These are phyloP conservation scores for Aspergillus novofumigatus DNA, from an alignment of 2,329 filamentous ascomycete genomes.

Conservation along the genomic window DNA sequence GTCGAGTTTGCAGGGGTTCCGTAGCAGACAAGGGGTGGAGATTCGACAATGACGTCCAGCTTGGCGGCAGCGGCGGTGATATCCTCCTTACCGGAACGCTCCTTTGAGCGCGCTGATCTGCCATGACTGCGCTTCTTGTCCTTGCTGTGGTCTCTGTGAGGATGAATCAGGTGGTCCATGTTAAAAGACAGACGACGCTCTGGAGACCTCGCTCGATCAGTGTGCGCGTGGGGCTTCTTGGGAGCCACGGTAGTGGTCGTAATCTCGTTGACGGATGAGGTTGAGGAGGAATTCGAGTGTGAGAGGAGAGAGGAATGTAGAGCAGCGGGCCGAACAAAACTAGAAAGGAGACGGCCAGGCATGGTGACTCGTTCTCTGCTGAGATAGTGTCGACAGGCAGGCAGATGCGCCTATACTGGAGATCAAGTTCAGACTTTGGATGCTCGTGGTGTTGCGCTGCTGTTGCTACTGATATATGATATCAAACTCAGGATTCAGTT, in stretches of 20 bases:
- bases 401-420: background rate
- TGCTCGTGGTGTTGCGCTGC: background rate
- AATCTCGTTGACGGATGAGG: conserved; percentile 37
- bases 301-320: conserved; percentile 26
- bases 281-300: conserved; percentile 34
- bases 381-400: background rate
- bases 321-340: conserved; percentile 34
- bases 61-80: conserved; percentile 43
- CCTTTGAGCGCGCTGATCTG: conserved; percentile 34
- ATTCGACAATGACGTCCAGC: conserved; percentile 68
- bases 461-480: background rate
- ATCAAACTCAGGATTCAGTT: conserved; percentile 20
- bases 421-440: background rate
- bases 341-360: conserved; percentile 40
- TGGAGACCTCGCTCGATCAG: conserved; percentile 31
- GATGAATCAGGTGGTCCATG: conserved; percentile 43
- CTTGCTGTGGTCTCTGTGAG: conserved; percentile 37
- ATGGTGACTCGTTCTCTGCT: conserved; percentile 22
- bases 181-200: conserved; percentile 40
- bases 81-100: conserved; percentile 28
- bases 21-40: conserved; percentile 80
- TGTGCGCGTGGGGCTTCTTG: conserved; percentile 25
- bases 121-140: conserved; percentile 40
- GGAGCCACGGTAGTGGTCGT: conserved; percentile 11
- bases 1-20: conserved; percentile 70